Evolutionary conservation across 257 asterid genomes (phyloP), one percentile per base, ranked within the genome.

Genomic region (Fraxinus anomala): DNA sequence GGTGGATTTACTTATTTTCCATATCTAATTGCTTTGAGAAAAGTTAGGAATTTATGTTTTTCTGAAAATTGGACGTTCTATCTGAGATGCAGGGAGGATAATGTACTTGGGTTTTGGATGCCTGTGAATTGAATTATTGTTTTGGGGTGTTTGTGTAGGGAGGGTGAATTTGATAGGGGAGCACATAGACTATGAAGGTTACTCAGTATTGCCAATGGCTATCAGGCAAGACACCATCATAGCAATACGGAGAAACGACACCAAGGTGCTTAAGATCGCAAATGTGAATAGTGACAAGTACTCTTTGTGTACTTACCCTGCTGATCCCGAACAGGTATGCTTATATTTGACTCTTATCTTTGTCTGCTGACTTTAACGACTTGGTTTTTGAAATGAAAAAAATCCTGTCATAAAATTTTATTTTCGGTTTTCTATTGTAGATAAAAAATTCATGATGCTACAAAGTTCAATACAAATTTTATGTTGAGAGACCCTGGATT

Each of bases 161-260:
- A 89, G 99, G 83, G 99, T 96, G 85, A 96, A 96, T 87, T 87
- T 96, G 94, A 96, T 96, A 17, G 99, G 99, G 68, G 99, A 96
- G 84, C 99, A 96, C 81, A 89, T 96, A 80, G 99, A 96, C 74
- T 96, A 95, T 71, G 99, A 96, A 86, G 99, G 98, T 1, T 96
- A 93, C 87, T 96, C 99, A 1, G 99, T 96, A 61, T 85, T 93
- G 89, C 99, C 98, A 5, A 93, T 96, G 99, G 99, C 96, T 28
- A 91, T 96, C 78, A 87, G 99, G 85, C 99, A 93, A 77, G 99
- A 93, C 31, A 91, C 98, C 0, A 92, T 96, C 16, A 96, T 96
- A 72, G 99, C 94, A 0, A 96, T 93, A 70, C 89, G 97, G 42
- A 89, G 87, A 80, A 78, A 82, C 30, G 81, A 73, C 59, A 68